These are phyloP conservation scores for Tricholomella constricta DNA, from an alignment of 768 basidiomycete species.

Conservation along the genomic window DNA sequence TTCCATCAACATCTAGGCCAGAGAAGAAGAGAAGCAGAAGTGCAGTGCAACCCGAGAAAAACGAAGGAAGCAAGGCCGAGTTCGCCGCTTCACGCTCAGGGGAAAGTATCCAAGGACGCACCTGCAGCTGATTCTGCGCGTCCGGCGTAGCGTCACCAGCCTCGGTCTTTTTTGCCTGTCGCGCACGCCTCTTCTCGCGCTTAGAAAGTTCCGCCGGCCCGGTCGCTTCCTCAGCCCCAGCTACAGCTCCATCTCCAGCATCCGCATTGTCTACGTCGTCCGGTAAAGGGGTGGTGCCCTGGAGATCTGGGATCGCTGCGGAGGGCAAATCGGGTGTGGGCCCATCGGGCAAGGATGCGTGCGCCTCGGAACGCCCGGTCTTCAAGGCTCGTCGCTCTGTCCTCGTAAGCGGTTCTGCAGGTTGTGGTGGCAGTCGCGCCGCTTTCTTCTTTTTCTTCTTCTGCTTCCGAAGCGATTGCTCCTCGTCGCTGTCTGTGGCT, in stretches of 20 bases:
- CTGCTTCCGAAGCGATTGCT: constrained; percentile 7
- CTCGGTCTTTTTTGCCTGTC: constrained; percentile 72
- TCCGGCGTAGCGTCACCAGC: constrained; percentile 26
- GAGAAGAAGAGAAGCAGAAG: neutral
- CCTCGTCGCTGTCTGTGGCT: constrained; percentile 5
- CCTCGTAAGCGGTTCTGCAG: constrained; percentile 13
- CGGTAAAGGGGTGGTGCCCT: neutral
- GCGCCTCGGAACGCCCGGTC: constrained; percentile 5
- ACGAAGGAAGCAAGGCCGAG: neutral
- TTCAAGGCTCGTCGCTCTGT: constrained; percentile 19
- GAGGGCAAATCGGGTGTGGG: neutral
- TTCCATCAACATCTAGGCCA: constrained; percentile 7
- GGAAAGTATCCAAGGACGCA: neutral
- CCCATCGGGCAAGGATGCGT: neutral
- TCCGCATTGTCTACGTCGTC: constrained; percentile 4
- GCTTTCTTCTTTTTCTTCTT: constrained; percentile 15
- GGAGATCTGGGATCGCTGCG: neutral
- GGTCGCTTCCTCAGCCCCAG: constrained; percentile 6
- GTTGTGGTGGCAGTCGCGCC: neutral
- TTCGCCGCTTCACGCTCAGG: no score
- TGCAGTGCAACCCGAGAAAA: neutral
- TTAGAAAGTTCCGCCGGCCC: constrained; percentile 49
- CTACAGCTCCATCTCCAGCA: neutral
- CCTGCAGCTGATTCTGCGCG: constrained; percentile 19
- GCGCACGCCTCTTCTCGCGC: constrained; percentile 76